Evolutionary conservation across 75 land plant species (phyloP), one percentile per base, ranked within the genome.

Genomic region (Isoetes taiwanensis): DNA sequence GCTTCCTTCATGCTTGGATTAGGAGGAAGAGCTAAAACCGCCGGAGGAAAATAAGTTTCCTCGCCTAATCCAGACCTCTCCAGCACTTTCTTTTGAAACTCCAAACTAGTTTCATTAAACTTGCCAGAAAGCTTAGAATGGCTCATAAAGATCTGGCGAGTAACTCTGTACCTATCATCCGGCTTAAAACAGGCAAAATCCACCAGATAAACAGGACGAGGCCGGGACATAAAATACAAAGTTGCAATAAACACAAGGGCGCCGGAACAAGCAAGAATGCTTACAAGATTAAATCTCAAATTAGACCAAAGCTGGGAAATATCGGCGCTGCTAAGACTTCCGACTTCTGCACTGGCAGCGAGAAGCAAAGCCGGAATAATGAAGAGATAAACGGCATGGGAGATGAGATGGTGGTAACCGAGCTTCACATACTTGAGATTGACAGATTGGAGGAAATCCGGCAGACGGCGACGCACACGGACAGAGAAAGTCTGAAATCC

Each of bases 181-280:
- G 93, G 86, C 14, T 42, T 60, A 53, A 34, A 78, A 56, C 86
- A 87, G 16, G 94, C 78, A 41, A 87, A 80, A 48, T 83, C 86
- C 65, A 83, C 61, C 21, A 83, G 72, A 66, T 83, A 83, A 21
- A 66, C 75, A 1, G 80, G 54, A 3, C 75, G 52, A 20, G 90
- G 82, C 5, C 69, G 64, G 1, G 53, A 58, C 57, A 75, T 56
- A 35, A 84, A 64, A 56, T 72, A 76, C 37, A 77, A 30, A n/a
- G 60, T 74, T 2, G 64, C 23, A 5, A 62, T 35, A 3, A 66
- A 62, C 3, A 57, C 68, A 29, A 67, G 37, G 12, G 68, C 57
- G 12, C 70, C 72, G 25, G 72, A 50, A 28, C 72, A 32, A 2
- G 73, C 58, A 14, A 80, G 57, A 5, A 79, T 77, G 34, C 65